Percentiles rank a stretch among this genome's conserved stretches.
phyloP scores from a whole-genome alignment of 1,284 basidiomycete genomes.

The Boletus austroedulis region DNA sequence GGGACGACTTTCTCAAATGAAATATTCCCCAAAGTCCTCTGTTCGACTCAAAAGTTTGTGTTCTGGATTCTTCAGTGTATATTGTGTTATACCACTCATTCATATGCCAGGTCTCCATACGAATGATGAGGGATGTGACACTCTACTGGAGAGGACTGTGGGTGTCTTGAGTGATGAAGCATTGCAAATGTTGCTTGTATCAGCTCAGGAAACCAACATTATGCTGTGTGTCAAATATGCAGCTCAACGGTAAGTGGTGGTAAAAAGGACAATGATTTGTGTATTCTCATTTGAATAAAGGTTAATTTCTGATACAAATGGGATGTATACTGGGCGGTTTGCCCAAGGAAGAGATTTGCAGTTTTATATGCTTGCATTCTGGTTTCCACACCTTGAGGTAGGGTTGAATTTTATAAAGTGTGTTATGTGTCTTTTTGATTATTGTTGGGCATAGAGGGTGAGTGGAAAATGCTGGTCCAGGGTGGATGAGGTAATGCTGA shows the following conservation, averaged over 20 bases:
- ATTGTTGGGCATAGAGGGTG: too few species aligned
- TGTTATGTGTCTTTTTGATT: too few species aligned
- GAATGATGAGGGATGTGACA: background rate
- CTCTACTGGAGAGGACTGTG: background rate
- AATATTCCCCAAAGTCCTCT: background rate
- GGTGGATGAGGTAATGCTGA: too few species aligned
- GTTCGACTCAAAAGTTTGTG: background rate
- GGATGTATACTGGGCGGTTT: background rate
- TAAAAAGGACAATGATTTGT: background rate
- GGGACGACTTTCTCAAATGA: background rate
- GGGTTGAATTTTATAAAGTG: background rate
- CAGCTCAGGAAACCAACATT: background rate
- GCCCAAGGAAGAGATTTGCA: background rate
- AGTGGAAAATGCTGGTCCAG: too few species aligned
- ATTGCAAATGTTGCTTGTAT: background rate
- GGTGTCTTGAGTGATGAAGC: background rate
- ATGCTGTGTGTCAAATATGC: background rate
- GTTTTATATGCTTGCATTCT: background rate
- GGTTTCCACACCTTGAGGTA: background rate
- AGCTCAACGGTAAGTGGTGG: background rate
- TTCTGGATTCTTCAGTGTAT: too few species aligned
- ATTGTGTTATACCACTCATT: background rate
- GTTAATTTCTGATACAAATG: background rate
- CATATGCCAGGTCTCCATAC: background rate
- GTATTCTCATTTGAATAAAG: background rate